Evolutionary conservation across 2,329 filamentous ascomycete species (phyloP).

Genomic region (Verticillium alfalfae): DNA sequence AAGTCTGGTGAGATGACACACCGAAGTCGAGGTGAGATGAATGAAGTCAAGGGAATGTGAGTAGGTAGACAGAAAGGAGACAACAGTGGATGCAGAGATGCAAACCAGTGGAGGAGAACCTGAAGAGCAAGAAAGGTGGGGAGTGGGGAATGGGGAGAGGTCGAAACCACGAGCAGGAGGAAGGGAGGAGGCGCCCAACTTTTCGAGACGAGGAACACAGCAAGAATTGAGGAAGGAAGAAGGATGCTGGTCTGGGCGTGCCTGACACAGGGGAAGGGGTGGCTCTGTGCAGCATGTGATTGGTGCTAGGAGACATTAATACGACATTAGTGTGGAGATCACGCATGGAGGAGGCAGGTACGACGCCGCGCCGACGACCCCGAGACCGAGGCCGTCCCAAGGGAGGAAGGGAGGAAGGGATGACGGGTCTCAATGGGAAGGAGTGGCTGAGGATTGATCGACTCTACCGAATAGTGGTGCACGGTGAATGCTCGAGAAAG

Average conservation of each 20-base stretch:
- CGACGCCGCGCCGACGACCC: not conserved
- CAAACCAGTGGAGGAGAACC: not conserved
- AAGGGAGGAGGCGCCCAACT: not conserved
- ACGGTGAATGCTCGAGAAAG: not conserved
- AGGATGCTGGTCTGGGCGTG: not conserved
- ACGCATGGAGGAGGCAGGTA: not conserved
- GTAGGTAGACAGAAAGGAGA: not conserved
- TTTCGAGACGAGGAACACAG: not conserved
- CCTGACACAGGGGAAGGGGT: not conserved
- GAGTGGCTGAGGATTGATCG: not conserved
- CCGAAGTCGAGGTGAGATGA: not conserved
- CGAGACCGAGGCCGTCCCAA: not conserved
- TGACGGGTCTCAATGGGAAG: not conserved
- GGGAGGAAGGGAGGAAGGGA: not conserved
- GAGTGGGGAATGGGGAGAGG: not conserved
- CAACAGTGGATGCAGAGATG: not conserved
- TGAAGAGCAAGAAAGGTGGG: not conserved
- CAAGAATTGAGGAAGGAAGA: not conserved
- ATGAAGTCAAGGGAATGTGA: not conserved
- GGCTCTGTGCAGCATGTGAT: not conserved
- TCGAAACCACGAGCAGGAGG: not conserved
- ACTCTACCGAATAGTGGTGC: not conserved
- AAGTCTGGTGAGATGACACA: not conserved
- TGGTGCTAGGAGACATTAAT: not conserved
- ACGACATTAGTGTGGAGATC: not conserved